Evolutionary conservation across 2,329 filamentous ascomycete species (phyloP).

Genomic region (Colletotrichum gigasporum): DNA sequence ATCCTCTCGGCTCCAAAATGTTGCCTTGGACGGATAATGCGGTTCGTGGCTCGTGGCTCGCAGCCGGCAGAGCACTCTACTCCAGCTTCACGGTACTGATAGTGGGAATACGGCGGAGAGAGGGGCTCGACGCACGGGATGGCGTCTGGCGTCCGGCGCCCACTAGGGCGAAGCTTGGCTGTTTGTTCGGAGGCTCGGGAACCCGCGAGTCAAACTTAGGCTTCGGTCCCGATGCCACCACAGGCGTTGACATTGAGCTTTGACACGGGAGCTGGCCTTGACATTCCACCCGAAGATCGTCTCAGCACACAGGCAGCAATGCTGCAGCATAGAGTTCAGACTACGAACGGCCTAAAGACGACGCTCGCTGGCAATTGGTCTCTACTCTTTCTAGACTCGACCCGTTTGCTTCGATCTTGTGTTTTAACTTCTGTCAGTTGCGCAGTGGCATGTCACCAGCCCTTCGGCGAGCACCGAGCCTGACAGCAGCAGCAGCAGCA

Average conservation of each 20-base stretch:
- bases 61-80: too few species aligned
- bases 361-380: not conserved
- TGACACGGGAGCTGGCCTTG: not conserved
- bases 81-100: too few species aligned
- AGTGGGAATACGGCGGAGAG: too few species aligned
- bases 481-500: too few species aligned
- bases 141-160: not conserved
- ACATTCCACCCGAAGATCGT: not conserved
- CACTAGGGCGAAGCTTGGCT: conserved; percentile 5
- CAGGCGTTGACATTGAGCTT: conserved; percentile 5
- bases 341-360: not conserved
- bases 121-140: not conserved
- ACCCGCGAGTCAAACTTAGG: not conserved
- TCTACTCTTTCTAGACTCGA: conserved; percentile 18
- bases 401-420: not conserved
- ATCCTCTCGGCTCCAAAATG: not conserved
- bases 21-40: too few species aligned
- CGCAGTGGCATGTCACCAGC: not conserved
- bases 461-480: not conserved
- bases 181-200: conserved; percentile 9
- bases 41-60: not conserved
- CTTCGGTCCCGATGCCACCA: conserved; percentile 23
- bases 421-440: conserved; percentile 23
- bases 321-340: conserved; percentile 1
- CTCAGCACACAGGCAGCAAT: conserved; percentile 20